These are phyloP conservation scores for Pseudomonodictys pantanalensis DNA, from an alignment of 495 filamentous ascomycete species.

Conservation along the genomic window DNA sequence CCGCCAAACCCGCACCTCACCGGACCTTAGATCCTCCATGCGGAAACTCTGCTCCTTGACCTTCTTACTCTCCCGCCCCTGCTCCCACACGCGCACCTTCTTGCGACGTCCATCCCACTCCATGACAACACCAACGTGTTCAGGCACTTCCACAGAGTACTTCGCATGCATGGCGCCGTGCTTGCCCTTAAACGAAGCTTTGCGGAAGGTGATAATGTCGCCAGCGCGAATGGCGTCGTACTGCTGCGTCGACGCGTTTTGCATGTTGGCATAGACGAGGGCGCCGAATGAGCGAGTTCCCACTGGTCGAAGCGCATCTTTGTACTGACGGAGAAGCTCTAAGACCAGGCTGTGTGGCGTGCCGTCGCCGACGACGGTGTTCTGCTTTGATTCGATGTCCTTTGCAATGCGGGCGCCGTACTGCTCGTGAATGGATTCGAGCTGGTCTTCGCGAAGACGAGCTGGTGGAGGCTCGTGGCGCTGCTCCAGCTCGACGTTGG, in stretches of 20 bases:
- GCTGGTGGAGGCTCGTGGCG: conserved; percentile 81
- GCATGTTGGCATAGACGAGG: conserved; percentile 87
- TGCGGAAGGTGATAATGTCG: conserved; percentile 90
- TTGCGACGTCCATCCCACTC: conserved; percentile 99
- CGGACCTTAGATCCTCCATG: conserved; percentile 84
- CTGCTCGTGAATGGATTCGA: conserved; percentile 76
- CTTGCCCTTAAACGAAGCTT: conserved; percentile 93
- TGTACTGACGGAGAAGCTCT: conserved; percentile 71
- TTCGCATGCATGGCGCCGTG: conserved; percentile 93
- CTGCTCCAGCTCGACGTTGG: conserved; percentile 73
- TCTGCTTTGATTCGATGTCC: conserved; percentile 64
- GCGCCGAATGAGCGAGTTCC: conserved; percentile 87
- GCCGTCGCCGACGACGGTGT: conserved; percentile 79
- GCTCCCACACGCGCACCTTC: conserved; percentile 93
- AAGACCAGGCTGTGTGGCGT: conserved; percentile 70
- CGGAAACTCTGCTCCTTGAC: conserved; percentile 91
- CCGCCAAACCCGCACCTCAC: conserved; percentile 97
- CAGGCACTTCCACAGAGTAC: conserved; percentile 82
- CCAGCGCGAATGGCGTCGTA: conserved; percentile 93
- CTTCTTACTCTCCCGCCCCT: conserved; percentile 91
- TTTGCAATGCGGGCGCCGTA: conserved; percentile 74
- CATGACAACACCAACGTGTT: conserved; percentile 93
- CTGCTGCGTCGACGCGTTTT: conserved; percentile 84
- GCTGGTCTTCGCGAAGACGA: conserved; percentile 85
- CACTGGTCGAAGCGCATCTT: conserved; percentile 73